Evolutionary conservation across 306 rosid genomes (phyloP), one percentile per base, ranked within the genome.

Genomic region (Medicago arabica): DNA sequence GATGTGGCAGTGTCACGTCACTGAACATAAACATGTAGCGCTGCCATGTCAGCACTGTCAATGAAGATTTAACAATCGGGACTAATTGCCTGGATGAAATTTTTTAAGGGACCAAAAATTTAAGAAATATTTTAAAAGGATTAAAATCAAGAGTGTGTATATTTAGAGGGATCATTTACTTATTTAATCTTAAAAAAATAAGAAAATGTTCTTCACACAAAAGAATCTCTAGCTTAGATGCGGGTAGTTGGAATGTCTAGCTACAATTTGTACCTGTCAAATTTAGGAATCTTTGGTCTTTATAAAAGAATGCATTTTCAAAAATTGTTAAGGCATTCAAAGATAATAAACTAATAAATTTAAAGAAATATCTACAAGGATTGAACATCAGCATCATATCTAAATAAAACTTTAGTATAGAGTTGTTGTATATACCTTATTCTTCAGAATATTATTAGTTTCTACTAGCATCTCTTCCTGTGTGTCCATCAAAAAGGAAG

Each of bases 391-490:
- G 23, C 46, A 46, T 58, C 18, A 59, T 21, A 63, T 59, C 6
- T 31, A 47, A 47, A 47, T 28, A 17, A 28, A 9, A 16, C 9
- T 60, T 14, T 15, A 14, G 15, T 7, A 61, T 31, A 61, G 19
- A 9, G 31, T 61, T 15, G 9, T 59, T 60, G 3, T 14, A 61
- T 55, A 19, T 61, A 89, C 97, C 96, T 88, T 88, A 63, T 50
- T 85, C 82, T 78, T 84, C 67, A 92, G 79, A 61, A 74, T 75
- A 57, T 80, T 72, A 58, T 92, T 88, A 28, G 88, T 78, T 81
- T 92, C 93, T 75, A 88, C 51, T 14, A 92, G 88, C 81, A 78
- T 69, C 28, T 82, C 87, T 78, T 89, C 97, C 96, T 92, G 84
- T 66, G 64, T n/a, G 55, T 62, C 21, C 77, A 83, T 54, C 12